Evolutionary conservation across 139 green algal genomes (phyloP).

Genomic region (Coelastrella sp.): DNA sequence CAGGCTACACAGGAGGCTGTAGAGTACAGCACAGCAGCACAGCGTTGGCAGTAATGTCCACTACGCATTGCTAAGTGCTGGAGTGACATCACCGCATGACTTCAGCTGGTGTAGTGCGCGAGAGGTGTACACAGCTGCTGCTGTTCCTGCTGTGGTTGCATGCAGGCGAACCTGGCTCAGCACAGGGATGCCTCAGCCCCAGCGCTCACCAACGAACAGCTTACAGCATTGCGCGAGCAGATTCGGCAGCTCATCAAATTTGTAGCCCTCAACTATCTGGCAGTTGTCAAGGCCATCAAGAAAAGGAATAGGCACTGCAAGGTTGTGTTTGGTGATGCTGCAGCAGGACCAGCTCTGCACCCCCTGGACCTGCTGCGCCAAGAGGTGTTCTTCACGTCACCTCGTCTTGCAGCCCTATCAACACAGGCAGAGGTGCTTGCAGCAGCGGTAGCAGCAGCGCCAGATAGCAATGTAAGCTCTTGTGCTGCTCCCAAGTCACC

Average conservation of each 20-base stretch:
- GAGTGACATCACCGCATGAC: too few species aligned
- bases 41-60: too few species aligned
- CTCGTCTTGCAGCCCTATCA: conserved; percentile 72
- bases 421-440: conserved; percentile 77
- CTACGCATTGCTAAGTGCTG: too few species aligned
- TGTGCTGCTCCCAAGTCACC: not conserved
- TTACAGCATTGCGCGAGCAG: conserved; percentile 52
- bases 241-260: conserved; percentile 76
- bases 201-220: conserved; percentile 13
- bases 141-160: not conserved
- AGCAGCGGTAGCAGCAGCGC: conserved; percentile 6
- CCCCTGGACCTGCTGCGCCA: conserved; percentile 72
- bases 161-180: conserved; percentile 13
- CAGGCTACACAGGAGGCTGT: too few species aligned
- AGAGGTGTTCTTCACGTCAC: conserved; percentile 85
- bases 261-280: conserved; percentile 87
- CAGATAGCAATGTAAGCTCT: not conserved
- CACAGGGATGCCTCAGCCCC: not conserved
- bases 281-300: conserved; percentile 85
- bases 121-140: too few species aligned
- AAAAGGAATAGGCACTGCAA: conserved; percentile 86
- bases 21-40: too few species aligned
- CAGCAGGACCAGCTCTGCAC: conserved; percentile 50
- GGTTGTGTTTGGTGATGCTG: conserved; percentile 29
- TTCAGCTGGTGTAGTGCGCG: too few species aligned